These are phyloP conservation scores for Flaveria brownii DNA, from an alignment of 129 eudicot genomes.

Conservation along the genomic window DNA sequence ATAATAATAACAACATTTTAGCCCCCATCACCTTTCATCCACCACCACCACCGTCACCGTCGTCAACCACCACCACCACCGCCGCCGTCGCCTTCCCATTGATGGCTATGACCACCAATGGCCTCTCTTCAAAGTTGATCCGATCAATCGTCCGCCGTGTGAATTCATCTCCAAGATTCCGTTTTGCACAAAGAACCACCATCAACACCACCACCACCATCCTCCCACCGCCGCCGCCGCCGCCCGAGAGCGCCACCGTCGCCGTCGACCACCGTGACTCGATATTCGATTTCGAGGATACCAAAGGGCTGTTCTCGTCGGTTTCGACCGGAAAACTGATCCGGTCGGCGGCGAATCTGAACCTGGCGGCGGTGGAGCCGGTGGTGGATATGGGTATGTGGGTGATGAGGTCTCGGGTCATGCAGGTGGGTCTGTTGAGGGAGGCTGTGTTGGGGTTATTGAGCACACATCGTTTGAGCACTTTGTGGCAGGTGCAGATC, in stretches of 20 bases:
- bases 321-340: constrained; percentile 54
- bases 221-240: constrained; percentile 23
- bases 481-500: constrained; percentile 71
- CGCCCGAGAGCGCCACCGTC: background rate
- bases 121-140: constrained; percentile 33
- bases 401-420: constrained; percentile 67
- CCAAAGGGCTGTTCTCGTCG: constrained; percentile 55
- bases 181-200: constrained; percentile 35
- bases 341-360: constrained; percentile 50
- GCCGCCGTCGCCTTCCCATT: constrained; percentile 13
- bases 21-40: background rate
- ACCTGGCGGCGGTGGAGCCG: constrained; percentile 58
- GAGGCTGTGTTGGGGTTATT: constrained; percentile 38
- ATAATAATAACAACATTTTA: background rate
- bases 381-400: constrained; percentile 76
- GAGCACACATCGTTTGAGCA: constrained; percentile 72
- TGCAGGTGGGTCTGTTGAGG: constrained; percentile 45
- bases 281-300: constrained; percentile 52
- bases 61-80: too few species aligned
- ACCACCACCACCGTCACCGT: too few species aligned
- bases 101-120: constrained; percentile 50
- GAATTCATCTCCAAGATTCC: constrained; percentile 29
- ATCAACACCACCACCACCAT: constrained; percentile 29
- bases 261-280: constrained; percentile 27
- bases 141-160: constrained; percentile 33